phyloP scores from a whole-genome alignment of 768 basidiomycete species.

The Leccinellum luteum region DNA sequence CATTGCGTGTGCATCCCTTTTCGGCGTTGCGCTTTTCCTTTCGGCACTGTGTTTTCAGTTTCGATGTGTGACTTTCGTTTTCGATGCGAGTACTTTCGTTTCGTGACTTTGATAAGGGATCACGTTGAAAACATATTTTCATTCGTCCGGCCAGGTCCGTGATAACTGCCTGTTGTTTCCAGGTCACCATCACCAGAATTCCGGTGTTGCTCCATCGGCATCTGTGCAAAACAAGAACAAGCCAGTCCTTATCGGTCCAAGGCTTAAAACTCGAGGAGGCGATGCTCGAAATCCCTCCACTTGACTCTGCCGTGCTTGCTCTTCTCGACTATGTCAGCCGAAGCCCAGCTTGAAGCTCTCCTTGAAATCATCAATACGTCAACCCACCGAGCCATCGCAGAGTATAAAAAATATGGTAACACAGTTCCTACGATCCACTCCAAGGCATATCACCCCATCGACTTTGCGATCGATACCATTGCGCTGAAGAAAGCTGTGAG shows the following conservation, averaged over 20 bases:
- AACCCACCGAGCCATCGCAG: constrained; percentile 22
- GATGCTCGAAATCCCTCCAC: background rate
- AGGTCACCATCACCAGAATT: background rate
- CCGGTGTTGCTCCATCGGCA: background rate
- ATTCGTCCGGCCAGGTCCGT: too few species aligned
- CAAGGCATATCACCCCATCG: constrained; percentile 21
- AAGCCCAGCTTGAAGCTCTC: constrained; percentile 11
- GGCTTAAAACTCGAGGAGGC: background rate
- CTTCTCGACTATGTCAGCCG: constrained; percentile 15
- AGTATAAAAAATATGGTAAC: constrained; percentile 23
- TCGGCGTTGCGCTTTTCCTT: too few species aligned
- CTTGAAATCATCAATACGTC: constrained; percentile 32
- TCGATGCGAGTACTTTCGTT: too few species aligned
- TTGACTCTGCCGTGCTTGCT: background rate
- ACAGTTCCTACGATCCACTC: constrained; percentile 25
- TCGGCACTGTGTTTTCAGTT: too few species aligned
- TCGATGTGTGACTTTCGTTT: too few species aligned
- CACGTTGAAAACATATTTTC: too few species aligned
- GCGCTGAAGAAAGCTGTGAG: constrained; percentile 25
- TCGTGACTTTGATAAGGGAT: too few species aligned
- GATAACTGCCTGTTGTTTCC: background rate
- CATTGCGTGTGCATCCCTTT: too few species aligned
- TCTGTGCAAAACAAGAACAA: background rate
- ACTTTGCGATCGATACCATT: constrained; percentile 19
- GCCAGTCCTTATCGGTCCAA: background rate